A percentile compares a stretch with the other conserved stretches of the same genome.
phyloP scores from a whole-genome alignment of 2,329 filamentous ascomycete genomes.

The Paramyrothecium sp. region DNA sequence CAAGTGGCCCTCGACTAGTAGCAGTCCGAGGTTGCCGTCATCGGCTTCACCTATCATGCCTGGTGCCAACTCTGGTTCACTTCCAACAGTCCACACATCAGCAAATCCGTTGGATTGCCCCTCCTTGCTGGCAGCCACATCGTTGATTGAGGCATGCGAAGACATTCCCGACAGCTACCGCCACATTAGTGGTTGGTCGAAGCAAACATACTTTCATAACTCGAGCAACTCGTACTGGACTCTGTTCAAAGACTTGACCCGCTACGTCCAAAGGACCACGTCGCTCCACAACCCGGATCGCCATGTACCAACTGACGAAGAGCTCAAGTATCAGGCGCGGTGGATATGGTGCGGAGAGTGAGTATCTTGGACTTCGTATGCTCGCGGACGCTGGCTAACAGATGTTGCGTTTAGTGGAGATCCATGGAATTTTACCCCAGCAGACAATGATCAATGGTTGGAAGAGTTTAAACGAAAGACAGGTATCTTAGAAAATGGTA shows the following conservation, averaged over 20 bases:
- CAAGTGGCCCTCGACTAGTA: no score
- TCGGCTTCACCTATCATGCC: no score
- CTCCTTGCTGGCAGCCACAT: no score
- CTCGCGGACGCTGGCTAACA: background rate
- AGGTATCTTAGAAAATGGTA: no score
- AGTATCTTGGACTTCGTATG: background rate
- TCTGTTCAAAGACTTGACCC: conserved; percentile 15
- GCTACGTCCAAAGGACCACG: conserved; percentile 18
- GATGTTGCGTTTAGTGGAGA: conserved; percentile 20
- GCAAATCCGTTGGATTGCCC: no score
- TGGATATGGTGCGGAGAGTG: conserved; percentile 26
- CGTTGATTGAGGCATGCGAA: no score
- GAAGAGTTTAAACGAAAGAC: conserved; percentile 7
- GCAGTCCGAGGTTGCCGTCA: no score
- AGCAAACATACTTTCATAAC: conserved; percentile 7
- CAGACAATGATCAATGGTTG: conserved; percentile 32
- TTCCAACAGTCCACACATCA: no score
- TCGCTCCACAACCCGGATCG: conserved; percentile 20
- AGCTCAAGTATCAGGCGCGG: conserved; percentile 27
- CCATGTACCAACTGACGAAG: conserved; percentile 28
- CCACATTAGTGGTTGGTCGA: no score
- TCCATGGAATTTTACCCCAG: conserved; percentile 37
- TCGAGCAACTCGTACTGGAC: conserved; percentile 16
- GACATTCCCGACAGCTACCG: no score
- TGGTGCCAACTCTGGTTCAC: no score